Percentiles rank a stretch among this genome's conserved stretches.
These are phyloP conservation scores for Chaetomium cochliodes DNA, from an alignment of 495 filamentous ascomycete species.

Conservation along the genomic window DNA sequence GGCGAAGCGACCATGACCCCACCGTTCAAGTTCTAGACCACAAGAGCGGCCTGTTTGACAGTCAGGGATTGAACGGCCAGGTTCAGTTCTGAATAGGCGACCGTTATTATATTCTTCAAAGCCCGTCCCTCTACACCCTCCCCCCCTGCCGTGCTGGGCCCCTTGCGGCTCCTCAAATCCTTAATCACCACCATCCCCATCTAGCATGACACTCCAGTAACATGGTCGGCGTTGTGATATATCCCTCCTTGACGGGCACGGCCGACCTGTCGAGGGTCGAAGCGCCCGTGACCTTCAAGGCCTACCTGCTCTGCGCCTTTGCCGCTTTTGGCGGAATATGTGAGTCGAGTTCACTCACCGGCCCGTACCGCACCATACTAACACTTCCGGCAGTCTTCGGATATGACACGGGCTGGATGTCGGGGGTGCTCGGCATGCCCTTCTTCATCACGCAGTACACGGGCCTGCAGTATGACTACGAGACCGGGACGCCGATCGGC, in stretches of 20 bases:
- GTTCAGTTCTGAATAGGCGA: background rate
- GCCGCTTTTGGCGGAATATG: constrained; percentile 17
- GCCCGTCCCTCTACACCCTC: background rate
- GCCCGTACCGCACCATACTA: background rate
- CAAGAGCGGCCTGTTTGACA: constrained; percentile 9
- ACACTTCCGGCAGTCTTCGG: constrained; percentile 49
- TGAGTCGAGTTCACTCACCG: background rate
- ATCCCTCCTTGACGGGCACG: constrained; percentile 33
- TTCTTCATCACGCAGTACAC: constrained; percentile 61
- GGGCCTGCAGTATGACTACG: constrained; percentile 58
- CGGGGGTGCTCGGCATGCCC: constrained; percentile 56
- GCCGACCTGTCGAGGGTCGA: constrained; percentile 55
- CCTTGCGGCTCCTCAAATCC: background rate
- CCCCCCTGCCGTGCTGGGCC: background rate
- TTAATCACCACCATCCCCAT: background rate
- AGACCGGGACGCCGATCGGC: constrained; percentile 42
- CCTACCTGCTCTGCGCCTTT: constrained; percentile 53
- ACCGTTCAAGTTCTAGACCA: constrained; percentile 7
- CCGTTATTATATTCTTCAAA: constrained; percentile 1
- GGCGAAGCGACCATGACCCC: background rate
- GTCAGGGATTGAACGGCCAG: background rate
- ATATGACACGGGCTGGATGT: constrained; percentile 66
- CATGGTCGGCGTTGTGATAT: constrained; percentile 28
- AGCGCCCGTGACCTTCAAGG: constrained; percentile 64
- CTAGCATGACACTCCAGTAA: constrained; percentile 1